Conservation (phyloP, 164 flowering plant genomes). For the Magnolia changhungtana region DNA sequence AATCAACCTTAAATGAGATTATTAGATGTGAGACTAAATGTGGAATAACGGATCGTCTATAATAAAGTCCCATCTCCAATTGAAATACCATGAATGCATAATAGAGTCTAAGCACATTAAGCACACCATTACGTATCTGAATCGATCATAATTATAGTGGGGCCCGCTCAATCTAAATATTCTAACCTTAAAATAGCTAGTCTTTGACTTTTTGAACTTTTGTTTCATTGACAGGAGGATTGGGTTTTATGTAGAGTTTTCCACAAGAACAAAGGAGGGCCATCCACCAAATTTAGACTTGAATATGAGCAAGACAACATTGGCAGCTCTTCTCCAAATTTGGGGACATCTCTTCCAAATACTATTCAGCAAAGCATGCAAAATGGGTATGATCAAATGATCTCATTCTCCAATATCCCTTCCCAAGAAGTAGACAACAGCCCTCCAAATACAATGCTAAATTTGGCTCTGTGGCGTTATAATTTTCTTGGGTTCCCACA, state of each 20-base stretch:
- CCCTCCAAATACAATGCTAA: conserved; percentile 17
- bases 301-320: conserved; percentile 21
- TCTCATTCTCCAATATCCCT: conserved; percentile 14
- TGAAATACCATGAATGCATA: not conserved
- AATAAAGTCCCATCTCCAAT: too few species aligned
- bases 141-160: not conserved
- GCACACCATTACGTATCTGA: not conserved
- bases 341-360: conserved; percentile 16
- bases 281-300: conserved; percentile 11
- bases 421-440: conserved; percentile 16
- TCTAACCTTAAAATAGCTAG: too few species aligned
- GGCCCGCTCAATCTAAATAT: too few species aligned
- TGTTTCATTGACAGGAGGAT: conserved; percentile 52
- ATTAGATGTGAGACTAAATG: too few species aligned
- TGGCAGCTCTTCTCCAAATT: conserved; percentile 11
- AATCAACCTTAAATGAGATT: too few species aligned
- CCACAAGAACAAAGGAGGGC: conserved; percentile 48
- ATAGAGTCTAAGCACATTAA: not conserved
- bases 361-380: conserved; percentile 10
- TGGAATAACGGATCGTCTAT: too few species aligned
- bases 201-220: not conserved
- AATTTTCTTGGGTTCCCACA: conserved; percentile 22
- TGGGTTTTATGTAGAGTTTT: conserved; percentile 90
- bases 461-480: conserved; percentile 19
- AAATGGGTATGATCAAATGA: conserved; percentile 17